A percentile compares a stretch with the other conserved stretches of the same genome.
Evolutionary conservation across 129 eudicot genomes (phyloP).

Genomic region (Artemisia argyi): DNA sequence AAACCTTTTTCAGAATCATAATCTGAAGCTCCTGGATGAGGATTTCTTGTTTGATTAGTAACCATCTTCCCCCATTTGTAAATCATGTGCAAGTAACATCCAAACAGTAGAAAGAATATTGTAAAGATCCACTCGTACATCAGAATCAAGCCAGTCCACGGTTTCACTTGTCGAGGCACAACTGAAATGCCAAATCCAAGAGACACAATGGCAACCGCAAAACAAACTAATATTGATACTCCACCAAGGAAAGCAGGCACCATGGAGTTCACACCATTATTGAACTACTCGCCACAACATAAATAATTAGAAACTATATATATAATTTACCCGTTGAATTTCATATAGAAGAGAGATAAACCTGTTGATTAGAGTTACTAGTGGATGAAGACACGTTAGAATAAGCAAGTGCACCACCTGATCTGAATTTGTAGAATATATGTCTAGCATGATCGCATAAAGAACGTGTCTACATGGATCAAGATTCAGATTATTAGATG

Average conservation of each 20-base stretch:
- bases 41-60: slow-evolving; percentile 51
- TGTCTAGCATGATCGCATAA: slow-evolving; percentile 73
- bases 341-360: slow-evolving; percentile 7
- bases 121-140: slow-evolving; percentile 95
- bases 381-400: slow-evolving; percentile 66
- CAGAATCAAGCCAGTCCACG: slow-evolving; percentile 90
- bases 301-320: not conserved
- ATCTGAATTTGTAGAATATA: slow-evolving; percentile 69
- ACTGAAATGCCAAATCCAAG: slow-evolving; percentile 67
- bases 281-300: slow-evolving; percentile 36
- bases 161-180: slow-evolving; percentile 90
- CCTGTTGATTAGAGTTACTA: slow-evolving; percentile 59
- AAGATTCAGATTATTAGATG: slow-evolving; percentile 14
- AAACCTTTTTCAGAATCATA: slow-evolving; percentile 85
- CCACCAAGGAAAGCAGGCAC: slow-evolving; percentile 74
- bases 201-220: slow-evolving; percentile 58
- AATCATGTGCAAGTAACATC: slow-evolving; percentile 66
- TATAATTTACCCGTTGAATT: not conserved
- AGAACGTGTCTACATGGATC: slow-evolving; percentile 56
- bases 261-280: slow-evolving; percentile 55
- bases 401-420: slow-evolving; percentile 61
- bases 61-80: slow-evolving; percentile 75
- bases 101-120: slow-evolving; percentile 68
- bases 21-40: slow-evolving; percentile 56
- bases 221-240: slow-evolving; percentile 60